Evolutionary conservation across 2,329 filamentous ascomycete genomes (phyloP).

Genomic region (Aspergillus latus): DNA sequence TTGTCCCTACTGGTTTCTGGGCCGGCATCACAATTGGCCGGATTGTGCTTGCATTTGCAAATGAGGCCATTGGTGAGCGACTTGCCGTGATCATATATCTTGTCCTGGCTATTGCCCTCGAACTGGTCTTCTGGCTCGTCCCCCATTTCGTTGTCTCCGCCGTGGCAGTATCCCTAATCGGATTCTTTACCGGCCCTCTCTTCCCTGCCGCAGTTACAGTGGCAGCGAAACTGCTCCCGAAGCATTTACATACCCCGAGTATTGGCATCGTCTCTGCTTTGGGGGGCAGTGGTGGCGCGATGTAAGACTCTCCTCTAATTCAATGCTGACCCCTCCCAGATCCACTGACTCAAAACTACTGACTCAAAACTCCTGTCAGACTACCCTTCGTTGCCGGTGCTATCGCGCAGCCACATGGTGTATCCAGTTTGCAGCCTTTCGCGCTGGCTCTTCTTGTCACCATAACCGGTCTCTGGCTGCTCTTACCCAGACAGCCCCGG

Average conservation of each 20-base stretch:
- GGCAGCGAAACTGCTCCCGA: constrained; percentile 67
- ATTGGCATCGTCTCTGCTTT: constrained; percentile 74
- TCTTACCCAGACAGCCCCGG: background rate
- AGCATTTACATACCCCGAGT: constrained; percentile 66
- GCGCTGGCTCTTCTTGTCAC: constrained; percentile 35
- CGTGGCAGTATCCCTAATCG: constrained; percentile 50
- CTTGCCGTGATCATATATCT: constrained; percentile 61
- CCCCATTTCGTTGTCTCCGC: constrained; percentile 66
- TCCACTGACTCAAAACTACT: background rate
- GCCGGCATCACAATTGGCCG: constrained; percentile 71
- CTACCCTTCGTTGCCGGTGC: constrained; percentile 68
- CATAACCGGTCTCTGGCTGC: constrained; percentile 6
- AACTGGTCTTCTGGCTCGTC: constrained; percentile 74
- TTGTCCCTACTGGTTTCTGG: constrained; percentile 74
- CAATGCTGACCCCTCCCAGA: background rate
- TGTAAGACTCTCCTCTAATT: constrained; percentile 26
- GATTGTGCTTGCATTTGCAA: constrained; percentile 62
- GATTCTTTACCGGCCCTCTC: constrained; percentile 71
- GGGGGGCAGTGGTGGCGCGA: constrained; percentile 66
- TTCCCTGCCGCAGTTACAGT: constrained; percentile 70
- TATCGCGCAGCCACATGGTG: constrained; percentile 60
- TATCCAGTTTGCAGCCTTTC: constrained; percentile 59
- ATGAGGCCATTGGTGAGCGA: constrained; percentile 69
- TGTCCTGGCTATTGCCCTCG: constrained; percentile 57
- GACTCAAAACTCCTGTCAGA: background rate